Evolutionary conservation across 805 yeast genomes (phyloP), one percentile per base, ranked within the genome.

Genomic region (Sungouiozyma ichnusensis): DNA sequence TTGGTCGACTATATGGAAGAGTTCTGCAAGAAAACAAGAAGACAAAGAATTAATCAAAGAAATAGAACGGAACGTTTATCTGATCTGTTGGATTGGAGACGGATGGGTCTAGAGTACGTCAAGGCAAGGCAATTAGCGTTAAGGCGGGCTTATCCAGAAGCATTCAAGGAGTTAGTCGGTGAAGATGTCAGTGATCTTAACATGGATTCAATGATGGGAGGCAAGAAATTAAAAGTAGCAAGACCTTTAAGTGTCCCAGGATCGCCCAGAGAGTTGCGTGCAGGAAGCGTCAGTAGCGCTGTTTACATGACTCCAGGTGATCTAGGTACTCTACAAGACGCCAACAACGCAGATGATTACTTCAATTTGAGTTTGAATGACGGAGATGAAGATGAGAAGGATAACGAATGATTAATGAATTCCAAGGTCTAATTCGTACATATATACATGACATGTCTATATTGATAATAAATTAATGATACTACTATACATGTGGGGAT

Each of bases 161-260:
- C 81, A 52, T 90, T 79, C 64, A 71, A 72, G 31, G 63, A 59
- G 44, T 44, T 56, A 16, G 58, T 54, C 6, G 60, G 62, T 34
- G 59, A 56, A 44, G 64, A 58, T 16, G 32, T 56, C 8, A 54
- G 52, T 38, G 61, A 52, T 33, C 27, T 47, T 3, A 53, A 54
- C 41, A 59, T 60, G 61, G 57, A 59, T 32, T 29, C 60, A 1
- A 41, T 61, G 19, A 58, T 64, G 1, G 62, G 64, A 47, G 60
- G 64, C 32, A 65, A 71, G 39, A 72, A 70, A 52, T 60, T 79
- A 54, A 90, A 88, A 64, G 76, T 90, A 45, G 78, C 95, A 5
- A 75, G 96, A 57, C 97, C 97, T 15, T 69, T 90, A 49, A 82
- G 94, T 46, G 97, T 85, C n/a, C 97, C 97, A 1, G 97, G 97